Evolutionary conservation across 2,329 filamentous ascomycete genomes (phyloP), one percentile per base, ranked within the genome.

Genomic region (Neobulgaria alba): DNA sequence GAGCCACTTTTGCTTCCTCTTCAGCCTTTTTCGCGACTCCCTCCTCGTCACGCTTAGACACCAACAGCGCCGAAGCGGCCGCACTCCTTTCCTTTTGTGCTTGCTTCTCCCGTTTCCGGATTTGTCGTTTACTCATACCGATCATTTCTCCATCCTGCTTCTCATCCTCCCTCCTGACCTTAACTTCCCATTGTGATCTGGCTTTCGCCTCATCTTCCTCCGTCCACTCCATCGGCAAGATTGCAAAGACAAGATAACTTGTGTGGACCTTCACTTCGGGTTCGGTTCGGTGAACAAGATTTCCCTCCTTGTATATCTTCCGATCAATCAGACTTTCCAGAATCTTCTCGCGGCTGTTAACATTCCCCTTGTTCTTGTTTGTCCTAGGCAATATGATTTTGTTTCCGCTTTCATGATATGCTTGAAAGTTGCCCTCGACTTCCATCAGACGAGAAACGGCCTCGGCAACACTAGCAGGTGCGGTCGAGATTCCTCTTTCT

Each of bases 181-280:
- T 41, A 4, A 34, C 29, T 7, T 29, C 33, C 75, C 79, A 87
- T 48, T 72, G 75, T 38, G 72, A 68, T 49, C 73, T 65, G 37
- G 80, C 79, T 20, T 72, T 71, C 21, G 72, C 73, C 63, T 98
- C 92, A 50, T 95, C 86, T 45, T 83, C 84, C 26, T 77, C 81
- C 0, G 70, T 80, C 92, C 92, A 98, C 47, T 85, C 80, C 32
- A 79, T 72, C n/a, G 92, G 90, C 45, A 98, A 64, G 3, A 92
- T 68, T 0, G 92, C 92, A 66, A 98, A 98, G 3, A 93, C 84
- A 3, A 98, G 73, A 61, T 98, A 98, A n/a, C 85, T 92, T 0
- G 92, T 98, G 63, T 98, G 92, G 5, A 85, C 92, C 71, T 95
- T 95, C 45, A 96, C 67, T 57, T 98, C 92, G 0, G 79, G 68